These are phyloP conservation scores for Clarireedia homoeocarpa DNA, from an alignment of 2,329 filamentous ascomycete species.

Conservation along the genomic window DNA sequence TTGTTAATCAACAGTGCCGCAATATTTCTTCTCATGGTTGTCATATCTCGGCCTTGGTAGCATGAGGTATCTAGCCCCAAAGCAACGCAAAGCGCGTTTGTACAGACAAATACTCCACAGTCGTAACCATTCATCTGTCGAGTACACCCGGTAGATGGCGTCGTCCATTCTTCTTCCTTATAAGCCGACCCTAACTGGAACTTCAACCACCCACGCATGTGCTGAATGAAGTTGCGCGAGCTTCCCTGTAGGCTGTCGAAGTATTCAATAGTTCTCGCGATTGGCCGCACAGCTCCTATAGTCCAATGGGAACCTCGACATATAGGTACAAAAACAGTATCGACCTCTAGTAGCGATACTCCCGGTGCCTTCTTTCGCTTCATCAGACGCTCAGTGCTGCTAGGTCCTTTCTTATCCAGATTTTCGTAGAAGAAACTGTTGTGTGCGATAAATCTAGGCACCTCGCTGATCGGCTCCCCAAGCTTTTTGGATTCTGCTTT, in stretches of 20 bases:
- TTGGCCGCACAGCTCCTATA: constrained; percentile 57
- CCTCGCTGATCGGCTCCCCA: constrained; percentile 33
- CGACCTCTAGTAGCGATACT: constrained; percentile 55
- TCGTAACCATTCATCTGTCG: constrained; percentile 61
- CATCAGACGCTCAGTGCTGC: constrained; percentile 45
- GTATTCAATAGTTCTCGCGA: constrained; percentile 53
- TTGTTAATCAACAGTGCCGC: constrained; percentile 58
- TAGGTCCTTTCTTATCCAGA: constrained; percentile 40
- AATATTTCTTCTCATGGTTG: constrained; percentile 51
- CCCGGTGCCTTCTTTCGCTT: constrained; percentile 49
- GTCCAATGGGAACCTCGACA: constrained; percentile 63
- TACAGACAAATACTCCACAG: constrained; percentile 70
- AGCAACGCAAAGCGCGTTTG: constrained; percentile 58
- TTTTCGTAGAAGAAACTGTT: constrained; percentile 59
- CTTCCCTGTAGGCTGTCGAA: constrained; percentile 56
- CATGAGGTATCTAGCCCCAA: constrained; percentile 33
- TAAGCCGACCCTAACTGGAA: constrained; percentile 50
- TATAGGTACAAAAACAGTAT: constrained; percentile 64
- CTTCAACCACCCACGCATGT: constrained; percentile 47
- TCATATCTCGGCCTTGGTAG: constrained; percentile 48
- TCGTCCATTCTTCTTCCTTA: constrained; percentile 50
- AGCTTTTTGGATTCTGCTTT: constrained; percentile 28
- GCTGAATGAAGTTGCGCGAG: constrained; percentile 32
- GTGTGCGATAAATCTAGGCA: constrained; percentile 55
- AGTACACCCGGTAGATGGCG: constrained; percentile 41